Evolutionary conservation across 2,329 filamentous ascomycete genomes (phyloP).

Genomic region (Exophiala lecanii-corni): DNA sequence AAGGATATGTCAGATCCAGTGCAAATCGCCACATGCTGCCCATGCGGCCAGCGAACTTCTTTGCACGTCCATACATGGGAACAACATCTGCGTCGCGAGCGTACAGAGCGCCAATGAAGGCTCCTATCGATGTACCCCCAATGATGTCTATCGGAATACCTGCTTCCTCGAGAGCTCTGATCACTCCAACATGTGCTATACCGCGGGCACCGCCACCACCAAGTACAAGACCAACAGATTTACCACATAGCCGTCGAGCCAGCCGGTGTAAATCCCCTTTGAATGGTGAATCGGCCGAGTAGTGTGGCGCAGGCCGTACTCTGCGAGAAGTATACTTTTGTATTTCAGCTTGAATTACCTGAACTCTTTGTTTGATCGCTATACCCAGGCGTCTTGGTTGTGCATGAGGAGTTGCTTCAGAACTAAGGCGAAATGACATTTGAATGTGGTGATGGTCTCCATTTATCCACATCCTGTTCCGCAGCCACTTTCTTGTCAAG

Average conservation of each 20-base stretch:
- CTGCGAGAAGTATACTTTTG: slow-evolving; percentile 96
- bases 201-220: slow-evolving; percentile 90
- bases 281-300: slow-evolving; percentile 85
- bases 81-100: slow-evolving; percentile 95
- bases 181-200: slow-evolving; percentile 88
- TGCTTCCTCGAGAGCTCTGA: slow-evolving; percentile 89
- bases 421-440: slow-evolving; percentile 77
- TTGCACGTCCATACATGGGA: slow-evolving; percentile 91
- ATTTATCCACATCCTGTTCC: slow-evolving; percentile 95
- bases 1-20: slow-evolving; percentile 90
- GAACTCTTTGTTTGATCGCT: slow-evolving; percentile 84
- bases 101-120: slow-evolving; percentile 92
- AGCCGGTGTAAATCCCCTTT: slow-evolving; percentile 96
- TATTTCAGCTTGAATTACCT: slow-evolving; percentile 92
- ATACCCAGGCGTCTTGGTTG: slow-evolving; percentile 74
- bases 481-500: slow-evolving; percentile 80
- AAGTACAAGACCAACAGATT: slow-evolving; percentile 88
- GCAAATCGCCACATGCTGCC: slow-evolving; percentile 98
- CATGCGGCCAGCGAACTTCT: slow-evolving; percentile 99
- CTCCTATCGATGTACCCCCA: slow-evolving; percentile 91
- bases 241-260: slow-evolving; percentile 83
- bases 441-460: slow-evolving; percentile 96
- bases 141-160: slow-evolving; percentile 94
- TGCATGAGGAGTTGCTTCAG: slow-evolving; percentile 66
- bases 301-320: slow-evolving; percentile 81